These are phyloP conservation scores for Ophiostoma montium DNA, from an alignment of 2,329 filamentous ascomycete species.

Conservation along the genomic window DNA sequence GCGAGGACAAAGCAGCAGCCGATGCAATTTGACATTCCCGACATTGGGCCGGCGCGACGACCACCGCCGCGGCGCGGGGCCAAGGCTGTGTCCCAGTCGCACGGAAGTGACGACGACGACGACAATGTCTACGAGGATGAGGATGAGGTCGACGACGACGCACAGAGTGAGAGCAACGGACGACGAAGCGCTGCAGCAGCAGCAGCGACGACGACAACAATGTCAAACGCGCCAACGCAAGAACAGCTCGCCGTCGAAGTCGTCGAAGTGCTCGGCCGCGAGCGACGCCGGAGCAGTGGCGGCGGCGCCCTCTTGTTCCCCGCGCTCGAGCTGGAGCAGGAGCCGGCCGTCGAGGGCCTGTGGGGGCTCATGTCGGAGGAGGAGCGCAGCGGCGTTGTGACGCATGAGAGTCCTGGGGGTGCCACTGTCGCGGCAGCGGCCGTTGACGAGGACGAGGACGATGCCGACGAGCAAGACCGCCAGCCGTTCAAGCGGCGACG, in stretches of 20 bases:
- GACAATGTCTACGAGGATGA: too few relatives aligned
- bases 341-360: neutral
- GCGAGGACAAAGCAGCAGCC: neutral
- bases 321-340: neutral
- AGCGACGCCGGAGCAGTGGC: neutral
- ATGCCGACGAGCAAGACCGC: neutral
- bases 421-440: neutral
- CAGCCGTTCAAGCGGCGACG: neutral
- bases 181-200: neutral
- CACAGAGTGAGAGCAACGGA: too few relatives aligned
- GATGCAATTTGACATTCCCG: neutral
- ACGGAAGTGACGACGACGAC: too few relatives aligned
- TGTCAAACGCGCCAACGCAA: neutral
- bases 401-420: neutral
- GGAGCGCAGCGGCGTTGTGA: neutral
- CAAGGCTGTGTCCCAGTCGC: too few relatives aligned
- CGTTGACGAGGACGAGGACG: neutral
- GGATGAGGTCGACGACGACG: too few relatives aligned
- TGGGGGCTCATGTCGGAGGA: neutral
- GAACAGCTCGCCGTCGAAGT: neutral
- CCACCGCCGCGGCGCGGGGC: neutral
- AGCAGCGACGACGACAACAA: neutral
- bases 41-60: neutral
- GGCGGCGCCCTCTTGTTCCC: too few relatives aligned
- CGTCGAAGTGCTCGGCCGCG: too few relatives aligned